Evolutionary conservation across 225 moss, liverwort and hornwort genomes (phyloP).

Genomic region (Lunularia cruciata): DNA sequence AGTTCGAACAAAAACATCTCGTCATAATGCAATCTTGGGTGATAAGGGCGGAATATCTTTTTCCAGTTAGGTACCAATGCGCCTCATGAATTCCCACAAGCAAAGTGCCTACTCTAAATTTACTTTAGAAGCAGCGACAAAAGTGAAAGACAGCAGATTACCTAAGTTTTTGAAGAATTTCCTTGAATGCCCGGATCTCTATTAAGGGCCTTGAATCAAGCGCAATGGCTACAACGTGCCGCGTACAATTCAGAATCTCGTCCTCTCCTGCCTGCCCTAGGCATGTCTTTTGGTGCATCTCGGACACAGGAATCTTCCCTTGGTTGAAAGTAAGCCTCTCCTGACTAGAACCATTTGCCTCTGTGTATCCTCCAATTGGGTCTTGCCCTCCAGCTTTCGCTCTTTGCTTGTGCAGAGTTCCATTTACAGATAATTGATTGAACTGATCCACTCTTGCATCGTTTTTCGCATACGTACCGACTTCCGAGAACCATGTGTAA

Average conservation of each 20-base stretch:
- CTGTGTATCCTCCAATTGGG: not conserved
- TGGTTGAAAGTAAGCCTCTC: not conserved
- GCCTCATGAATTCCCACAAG: no score
- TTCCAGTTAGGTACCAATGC: no score
- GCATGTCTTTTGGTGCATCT: not conserved
- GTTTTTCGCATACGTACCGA: not conserved
- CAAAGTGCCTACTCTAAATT: no score
- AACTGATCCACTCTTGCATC: not conserved
- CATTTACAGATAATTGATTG: not conserved
- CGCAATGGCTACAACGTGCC: slow-evolving; percentile 29
- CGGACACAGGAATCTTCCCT: not conserved
- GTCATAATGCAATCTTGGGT: slow-evolving; percentile 6
- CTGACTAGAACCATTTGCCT: not conserved
- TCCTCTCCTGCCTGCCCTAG: slow-evolving; percentile 16
- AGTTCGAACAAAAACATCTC: not conserved
- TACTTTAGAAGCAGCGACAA: not conserved
- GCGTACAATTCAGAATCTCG: slow-evolving; percentile 23
- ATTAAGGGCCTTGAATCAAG: slow-evolving; percentile 26
- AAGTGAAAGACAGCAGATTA: not conserved
- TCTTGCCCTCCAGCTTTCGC: not conserved
- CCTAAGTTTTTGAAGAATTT: slow-evolving; percentile 36
- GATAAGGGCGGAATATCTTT: no score
- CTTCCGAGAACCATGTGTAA: slow-evolving; percentile 56
- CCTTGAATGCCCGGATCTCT: slow-evolving; percentile 32
- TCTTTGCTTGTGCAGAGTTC: not conserved